Base-by-base conservation (phyloP, 1,139 yeast genomes). In the Pichia sp. region DNA sequence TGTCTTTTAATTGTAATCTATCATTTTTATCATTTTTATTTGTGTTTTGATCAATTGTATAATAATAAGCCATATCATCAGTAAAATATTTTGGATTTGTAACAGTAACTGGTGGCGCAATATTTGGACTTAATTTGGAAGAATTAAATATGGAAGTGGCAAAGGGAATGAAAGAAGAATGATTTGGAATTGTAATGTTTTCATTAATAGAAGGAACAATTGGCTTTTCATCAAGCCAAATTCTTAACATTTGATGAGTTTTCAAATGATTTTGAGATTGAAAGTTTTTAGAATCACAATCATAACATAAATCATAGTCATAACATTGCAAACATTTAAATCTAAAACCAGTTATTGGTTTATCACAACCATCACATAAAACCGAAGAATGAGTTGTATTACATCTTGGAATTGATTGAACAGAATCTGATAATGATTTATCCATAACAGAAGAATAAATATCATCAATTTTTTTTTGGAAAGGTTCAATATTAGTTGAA, bases 241-340 rank as follows among this genome's bases (percentile, higher is more conserved):
- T 56, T 46, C 60, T 61, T 23, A 59, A 41, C 61, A 66, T 54
- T 25, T 56, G 59, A 48, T 67, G 71, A 32, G 44, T 40, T 6
- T 45, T 42, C 8, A 45, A 48, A 47, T 70, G 73, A 24, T 45
- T 31, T 7, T 37, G 39, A 16, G 45, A 45, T 31, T 54, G 55
- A 12, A 46, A 34, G 6, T 59, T 58, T 4, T 56, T 55, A 0
- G 51, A 43, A 51, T 74, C 79, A 57, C 87, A 80, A 2, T 53
- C 41, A 31, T 69, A 66, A 56, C 87, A 81, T 47, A 80, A 64
- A 54, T 80, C 85, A 59, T 67, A 80, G 53, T 80, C 73, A 4
- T 56, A 49, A 56, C 87, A 81, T 30, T 71, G 71, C 43, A 71
- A 52, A 57, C 87, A 81, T 45, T 71, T 69, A 62, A 67, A 80